A percentile compares a stretch with the other conserved stretches of the same genome.
Conservation (phyloP, 1,284 basidiomycete genomes). For the Coniophora puteana region DNA sequence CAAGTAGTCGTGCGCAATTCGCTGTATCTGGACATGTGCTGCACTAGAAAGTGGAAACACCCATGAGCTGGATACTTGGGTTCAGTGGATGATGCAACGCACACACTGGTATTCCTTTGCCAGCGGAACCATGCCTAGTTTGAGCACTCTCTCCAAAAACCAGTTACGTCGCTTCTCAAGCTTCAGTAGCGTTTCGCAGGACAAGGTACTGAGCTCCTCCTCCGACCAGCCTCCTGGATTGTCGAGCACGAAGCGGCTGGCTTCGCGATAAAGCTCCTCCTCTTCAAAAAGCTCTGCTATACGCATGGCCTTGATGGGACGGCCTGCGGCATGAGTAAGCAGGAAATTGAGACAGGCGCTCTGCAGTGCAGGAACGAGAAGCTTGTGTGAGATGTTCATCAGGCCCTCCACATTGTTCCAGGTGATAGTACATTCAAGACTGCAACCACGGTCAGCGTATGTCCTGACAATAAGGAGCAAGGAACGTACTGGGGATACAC, state of each 20-base stretch:
- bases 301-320: conserved; percentile 86
- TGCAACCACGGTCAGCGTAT: conserved; percentile 24
- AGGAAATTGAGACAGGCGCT: conserved; percentile 82
- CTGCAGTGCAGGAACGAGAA: conserved; percentile 78
- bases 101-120: conserved; percentile 90
- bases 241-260: conserved; percentile 86
- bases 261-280: conserved; percentile 85
- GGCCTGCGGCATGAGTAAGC: conserved; percentile 85
- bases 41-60: conserved; percentile 45
- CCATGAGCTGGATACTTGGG: conserved; percentile 7
- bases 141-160: conserved; percentile 92
- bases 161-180: conserved; percentile 87
- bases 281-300: conserved; percentile 86
- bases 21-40: conserved; percentile 78
- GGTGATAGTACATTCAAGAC: conserved; percentile 84
- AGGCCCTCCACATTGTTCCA: conserved; percentile 92
- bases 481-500: conserved; percentile 78
- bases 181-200: conserved; percentile 78
- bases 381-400: conserved; percentile 84
- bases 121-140: conserved; percentile 82
- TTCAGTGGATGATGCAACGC: conserved; percentile 27
- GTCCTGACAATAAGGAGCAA: neutral
- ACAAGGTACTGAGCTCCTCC: conserved; percentile 75
- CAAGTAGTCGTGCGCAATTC: conserved; percentile 81
- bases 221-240: conserved; percentile 86